Evolutionary conservation across 2,329 filamentous ascomycete genomes (phyloP).

Genomic region (Magnaporthiopsis poae): DNA sequence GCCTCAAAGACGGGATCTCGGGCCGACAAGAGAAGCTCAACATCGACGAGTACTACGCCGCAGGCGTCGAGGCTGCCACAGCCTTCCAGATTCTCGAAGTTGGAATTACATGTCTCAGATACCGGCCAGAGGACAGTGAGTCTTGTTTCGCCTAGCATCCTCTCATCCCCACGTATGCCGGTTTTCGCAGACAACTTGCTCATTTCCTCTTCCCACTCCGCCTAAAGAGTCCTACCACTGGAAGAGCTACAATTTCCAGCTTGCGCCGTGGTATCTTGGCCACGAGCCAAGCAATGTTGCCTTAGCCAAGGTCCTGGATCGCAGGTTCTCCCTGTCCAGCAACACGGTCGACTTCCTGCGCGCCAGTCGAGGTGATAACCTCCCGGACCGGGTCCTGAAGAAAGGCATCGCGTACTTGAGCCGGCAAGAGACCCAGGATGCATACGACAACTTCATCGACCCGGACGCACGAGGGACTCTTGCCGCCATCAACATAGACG

Average conservation of each 20-base stretch:
- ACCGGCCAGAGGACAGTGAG: slow-evolving; percentile 10
- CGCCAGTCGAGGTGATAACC: not conserved
- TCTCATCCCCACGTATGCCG: not conserved
- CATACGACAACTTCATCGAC: slow-evolving; percentile 10
- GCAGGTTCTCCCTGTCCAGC: slow-evolving; percentile 20
- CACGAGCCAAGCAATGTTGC: slow-evolving; percentile 3
- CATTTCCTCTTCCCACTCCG: not conserved
- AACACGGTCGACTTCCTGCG: slow-evolving; percentile 22
- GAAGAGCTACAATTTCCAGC: slow-evolving; percentile 22
- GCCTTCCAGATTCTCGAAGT: slow-evolving; percentile 26
- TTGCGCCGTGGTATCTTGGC: slow-evolving; percentile 21
- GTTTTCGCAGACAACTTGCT: not conserved
- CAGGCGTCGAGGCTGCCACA: slow-evolving; percentile 20
- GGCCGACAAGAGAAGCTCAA: not conserved
- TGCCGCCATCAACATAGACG: slow-evolving; percentile 10
- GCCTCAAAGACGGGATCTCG: slow-evolving; percentile 7
- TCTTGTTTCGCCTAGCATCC: not conserved
- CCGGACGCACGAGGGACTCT: slow-evolving; percentile 13
- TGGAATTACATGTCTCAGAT: slow-evolving; percentile 25
- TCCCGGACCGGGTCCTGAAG: not conserved
- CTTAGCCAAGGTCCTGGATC: slow-evolving; percentile 18
- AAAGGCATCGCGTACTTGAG: slow-evolving; percentile 25
- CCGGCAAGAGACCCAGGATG: slow-evolving; percentile 14
- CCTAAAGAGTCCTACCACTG: slow-evolving; percentile 13
- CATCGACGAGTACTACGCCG: slow-evolving; percentile 19